Base-by-base conservation (phyloP, 371 early-diverging fungal species). In the Mortierella sp. region DNA sequence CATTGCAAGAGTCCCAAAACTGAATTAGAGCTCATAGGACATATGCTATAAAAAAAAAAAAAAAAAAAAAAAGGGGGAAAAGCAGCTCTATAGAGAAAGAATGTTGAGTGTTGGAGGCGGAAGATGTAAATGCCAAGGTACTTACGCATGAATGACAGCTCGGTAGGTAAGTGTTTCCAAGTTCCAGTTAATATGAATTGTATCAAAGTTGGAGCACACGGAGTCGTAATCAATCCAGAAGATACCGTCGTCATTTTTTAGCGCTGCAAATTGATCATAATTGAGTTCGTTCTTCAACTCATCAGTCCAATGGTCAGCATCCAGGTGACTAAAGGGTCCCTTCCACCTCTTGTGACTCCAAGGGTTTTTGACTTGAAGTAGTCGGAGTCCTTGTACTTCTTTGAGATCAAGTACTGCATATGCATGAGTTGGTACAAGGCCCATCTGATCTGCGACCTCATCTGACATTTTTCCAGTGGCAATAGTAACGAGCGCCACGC, bases 101-200 rank as follows among this genome's bases (percentile, higher is more conserved):
- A n/a, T n/a, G n/a, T n/a, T n/a, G n/a, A 15, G n/a, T 26, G 55
- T 9, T 28, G 28, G 30, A 14, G 45, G 25, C 23, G 4, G 6
- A 23, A 57, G 4, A 28, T 30, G 30, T 48, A 30, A 46, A 45
- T 16, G 19, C 12, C 21, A 18, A 28, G 5, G 9, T 19, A 75
- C 82, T 76, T 66, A 88, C 85, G 83, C 82, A 52, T 83, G 74
- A 25, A 84, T 74, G 5, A 76, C 82, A 21, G 79, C 73, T 6
- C 81, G 68, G 18, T 82, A 56, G 19, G 58, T 79, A 45, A 79
- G 44, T 7, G 70, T 79, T 46, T 79, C 80, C 72, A 84, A 93
- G 75, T 95, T 93, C 96, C 96, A 96, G 75, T 95, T 96, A 45
- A 96, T 79, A 71, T 97, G 96, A 44, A 95, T 91, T 1, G 95